Evolutionary conservation across 768 basidiomycete genomes (phyloP).

Genomic region (Pholiota conissans): DNA sequence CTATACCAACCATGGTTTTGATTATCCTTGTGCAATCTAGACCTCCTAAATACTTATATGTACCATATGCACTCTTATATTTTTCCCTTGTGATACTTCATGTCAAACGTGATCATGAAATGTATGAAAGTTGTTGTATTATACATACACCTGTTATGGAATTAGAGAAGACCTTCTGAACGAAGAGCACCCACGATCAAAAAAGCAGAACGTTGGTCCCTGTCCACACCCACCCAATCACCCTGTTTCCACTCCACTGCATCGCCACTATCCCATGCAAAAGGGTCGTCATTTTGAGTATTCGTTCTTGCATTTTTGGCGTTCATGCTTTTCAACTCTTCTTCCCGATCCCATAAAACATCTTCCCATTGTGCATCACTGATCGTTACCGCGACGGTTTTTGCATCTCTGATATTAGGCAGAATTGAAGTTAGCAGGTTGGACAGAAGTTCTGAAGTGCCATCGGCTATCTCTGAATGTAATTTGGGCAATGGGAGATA

Average conservation of each 20-base stretch:
- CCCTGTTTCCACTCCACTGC: slow-evolving; percentile 46
- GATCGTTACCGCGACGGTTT: slow-evolving; percentile 75
- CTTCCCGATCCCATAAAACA: slow-evolving; percentile 74
- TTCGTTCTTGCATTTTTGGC: slow-evolving; percentile 16
- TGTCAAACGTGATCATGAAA: background rate
- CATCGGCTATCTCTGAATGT: slow-evolving; percentile 61
- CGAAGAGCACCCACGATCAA: slow-evolving; percentile 75
- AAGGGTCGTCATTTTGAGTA: slow-evolving; percentile 49
- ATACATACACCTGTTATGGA: background rate
- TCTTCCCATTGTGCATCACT: slow-evolving; percentile 82
- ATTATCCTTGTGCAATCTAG: slow-evolving; percentile 12
- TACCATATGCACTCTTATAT: slow-evolving; percentile 6
- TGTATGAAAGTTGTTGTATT: too few relatives aligned
- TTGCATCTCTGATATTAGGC: slow-evolving; percentile 71
- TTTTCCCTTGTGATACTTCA: slow-evolving; percentile 11
- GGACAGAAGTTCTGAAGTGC: slow-evolving; percentile 72
- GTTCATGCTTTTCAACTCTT: slow-evolving; percentile 40
- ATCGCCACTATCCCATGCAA: slow-evolving; percentile 60
- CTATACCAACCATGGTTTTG: slow-evolving; percentile 86
- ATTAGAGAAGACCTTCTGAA: slow-evolving; percentile 64
- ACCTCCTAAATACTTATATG: background rate
- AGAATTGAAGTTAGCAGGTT: slow-evolving; percentile 75
- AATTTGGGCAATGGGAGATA: slow-evolving; percentile 77
- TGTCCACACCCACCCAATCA: slow-evolving; percentile 79
- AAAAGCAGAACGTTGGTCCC: slow-evolving; percentile 78